phyloP scores from a whole-genome alignment of 352 stramenopile genomes.

The Phytophthora idaei region DNA sequence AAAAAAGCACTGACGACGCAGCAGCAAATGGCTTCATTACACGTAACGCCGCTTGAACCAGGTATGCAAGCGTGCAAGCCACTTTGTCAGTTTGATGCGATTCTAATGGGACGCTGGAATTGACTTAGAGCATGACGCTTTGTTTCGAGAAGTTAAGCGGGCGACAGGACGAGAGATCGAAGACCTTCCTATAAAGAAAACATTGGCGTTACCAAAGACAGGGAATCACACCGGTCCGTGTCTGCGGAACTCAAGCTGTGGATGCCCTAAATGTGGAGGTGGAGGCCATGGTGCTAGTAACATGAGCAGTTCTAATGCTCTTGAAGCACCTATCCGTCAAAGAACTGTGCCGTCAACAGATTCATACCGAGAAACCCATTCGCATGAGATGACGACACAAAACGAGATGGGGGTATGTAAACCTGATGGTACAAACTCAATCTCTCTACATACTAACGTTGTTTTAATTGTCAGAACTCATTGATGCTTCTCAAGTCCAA shows the following conservation, averaged over 20 bases:
- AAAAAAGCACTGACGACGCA: constrained; percentile 49
- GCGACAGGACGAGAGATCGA: constrained; percentile 71
- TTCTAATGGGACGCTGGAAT: constrained; percentile 40
- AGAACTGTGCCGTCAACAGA: constrained; percentile 27
- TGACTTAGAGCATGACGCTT: constrained; percentile 76
- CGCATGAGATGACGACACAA: constrained; percentile 17
- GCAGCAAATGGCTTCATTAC: constrained; percentile 26
- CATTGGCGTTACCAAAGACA: constrained; percentile 12
- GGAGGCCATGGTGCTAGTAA: constrained; percentile 19
- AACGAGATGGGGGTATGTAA: constrained; percentile 65
- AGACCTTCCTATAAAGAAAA: constrained; percentile 61
- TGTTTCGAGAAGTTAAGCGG: constrained; percentile 84
- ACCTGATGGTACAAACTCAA: background rate
- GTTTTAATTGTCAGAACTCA: constrained; percentile 51
- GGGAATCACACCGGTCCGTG: constrained; percentile 54
- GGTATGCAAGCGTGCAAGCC: constrained; percentile 33
- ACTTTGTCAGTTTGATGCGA: constrained; percentile 9
- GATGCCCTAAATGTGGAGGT: constrained; percentile 65
- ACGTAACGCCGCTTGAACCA: constrained; percentile 48
- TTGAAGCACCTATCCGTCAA: constrained; percentile 39
- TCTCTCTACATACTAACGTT: constrained; percentile 3
- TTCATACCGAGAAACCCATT: constrained; percentile 34
- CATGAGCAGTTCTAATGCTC: constrained; percentile 11
- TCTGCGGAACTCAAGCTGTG: constrained; percentile 73
- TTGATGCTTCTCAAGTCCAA: constrained; percentile 82